Evolutionary conservation across 352 stramenopile genomes (phyloP).

Genomic region (Pythium diclinum): DNA sequence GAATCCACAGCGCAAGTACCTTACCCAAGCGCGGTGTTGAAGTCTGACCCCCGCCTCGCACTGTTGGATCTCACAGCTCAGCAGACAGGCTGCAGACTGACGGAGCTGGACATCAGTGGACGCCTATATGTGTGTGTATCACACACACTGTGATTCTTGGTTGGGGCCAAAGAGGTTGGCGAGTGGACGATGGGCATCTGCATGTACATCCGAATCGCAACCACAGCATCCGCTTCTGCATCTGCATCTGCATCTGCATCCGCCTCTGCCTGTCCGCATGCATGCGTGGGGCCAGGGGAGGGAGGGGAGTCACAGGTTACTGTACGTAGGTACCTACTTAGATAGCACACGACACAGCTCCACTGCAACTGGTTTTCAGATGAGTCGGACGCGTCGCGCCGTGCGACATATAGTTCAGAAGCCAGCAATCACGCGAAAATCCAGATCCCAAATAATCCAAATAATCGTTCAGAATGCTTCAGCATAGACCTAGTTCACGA

Average conservation of each 20-base stretch:
- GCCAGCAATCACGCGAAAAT: background rate
- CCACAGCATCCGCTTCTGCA: background rate
- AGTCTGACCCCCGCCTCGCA: background rate
- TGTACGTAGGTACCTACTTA: background rate
- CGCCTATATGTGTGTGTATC: background rate
- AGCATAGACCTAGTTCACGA: conserved; percentile 5
- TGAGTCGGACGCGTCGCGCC: background rate
- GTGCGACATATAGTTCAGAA: conserved; percentile 7
- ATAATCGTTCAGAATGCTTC: background rate
- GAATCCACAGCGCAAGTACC: background rate
- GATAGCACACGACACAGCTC: background rate
- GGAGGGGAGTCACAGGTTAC: background rate
- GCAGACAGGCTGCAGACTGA: background rate
- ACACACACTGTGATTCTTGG: background rate
- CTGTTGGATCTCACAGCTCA: background rate
- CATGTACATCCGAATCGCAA: background rate
- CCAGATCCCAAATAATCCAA: background rate
- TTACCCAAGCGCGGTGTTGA: background rate
- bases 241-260: background rate
- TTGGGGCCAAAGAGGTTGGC: background rate
- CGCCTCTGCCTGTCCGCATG: background rate
- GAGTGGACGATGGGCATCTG: conserved; percentile 14
- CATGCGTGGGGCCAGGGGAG: background rate
- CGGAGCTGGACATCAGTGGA: background rate
- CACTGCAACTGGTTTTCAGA: conserved; percentile 3